Conservation (phyloP, 768 basidiomycete species). For the Mycena chlorophos region DNA sequence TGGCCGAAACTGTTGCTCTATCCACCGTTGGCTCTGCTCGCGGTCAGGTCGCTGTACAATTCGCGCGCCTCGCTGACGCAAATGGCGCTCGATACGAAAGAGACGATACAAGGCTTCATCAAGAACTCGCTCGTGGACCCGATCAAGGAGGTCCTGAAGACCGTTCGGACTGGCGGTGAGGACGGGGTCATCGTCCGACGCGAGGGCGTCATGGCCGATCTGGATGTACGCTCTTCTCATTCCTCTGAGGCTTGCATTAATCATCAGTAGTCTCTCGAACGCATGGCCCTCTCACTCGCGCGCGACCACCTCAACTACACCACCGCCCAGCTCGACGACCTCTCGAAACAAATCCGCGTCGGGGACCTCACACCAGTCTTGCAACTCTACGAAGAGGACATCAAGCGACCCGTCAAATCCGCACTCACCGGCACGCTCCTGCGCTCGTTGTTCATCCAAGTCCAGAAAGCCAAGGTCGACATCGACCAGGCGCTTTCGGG, state of each 20-base stretch:
- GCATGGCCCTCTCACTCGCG: constrained; percentile 88
- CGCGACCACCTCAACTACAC: constrained; percentile 74
- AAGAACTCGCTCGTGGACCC: constrained; percentile 87
- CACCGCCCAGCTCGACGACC: constrained; percentile 58
- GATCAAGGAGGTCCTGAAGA: constrained; percentile 75
- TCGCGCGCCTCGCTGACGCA: constrained; percentile 60
- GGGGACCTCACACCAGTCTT: constrained; percentile 90
- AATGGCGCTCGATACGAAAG: constrained; percentile 56
- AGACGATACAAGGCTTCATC: constrained; percentile 73
- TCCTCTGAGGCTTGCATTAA: constrained; percentile 1
- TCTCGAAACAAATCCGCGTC: constrained; percentile 64
- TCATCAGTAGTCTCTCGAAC: constrained; percentile 71
- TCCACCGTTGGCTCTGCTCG: constrained; percentile 64
- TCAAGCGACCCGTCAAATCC: constrained; percentile 82
- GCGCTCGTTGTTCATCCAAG: constrained; percentile 84
- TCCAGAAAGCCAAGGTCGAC: constrained; percentile 97
- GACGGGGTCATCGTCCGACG: constrained; percentile 72
- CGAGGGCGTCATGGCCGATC: constrained; percentile 82
- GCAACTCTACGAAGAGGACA: constrained; percentile 87
- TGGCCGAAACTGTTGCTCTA: constrained; percentile 85
- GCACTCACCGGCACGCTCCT: constrained; percentile 79
- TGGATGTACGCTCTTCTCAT: constrained; percentile 58
- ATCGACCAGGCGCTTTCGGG: constrained; percentile 87
- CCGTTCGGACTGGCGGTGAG: constrained; percentile 79
- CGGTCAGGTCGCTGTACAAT: constrained; percentile 50